A percentile compares a stretch with the other conserved stretches of the same genome.
Evolutionary conservation across 2,329 filamentous ascomycete genomes (phyloP).

Genomic region (Diaporthe eres): DNA sequence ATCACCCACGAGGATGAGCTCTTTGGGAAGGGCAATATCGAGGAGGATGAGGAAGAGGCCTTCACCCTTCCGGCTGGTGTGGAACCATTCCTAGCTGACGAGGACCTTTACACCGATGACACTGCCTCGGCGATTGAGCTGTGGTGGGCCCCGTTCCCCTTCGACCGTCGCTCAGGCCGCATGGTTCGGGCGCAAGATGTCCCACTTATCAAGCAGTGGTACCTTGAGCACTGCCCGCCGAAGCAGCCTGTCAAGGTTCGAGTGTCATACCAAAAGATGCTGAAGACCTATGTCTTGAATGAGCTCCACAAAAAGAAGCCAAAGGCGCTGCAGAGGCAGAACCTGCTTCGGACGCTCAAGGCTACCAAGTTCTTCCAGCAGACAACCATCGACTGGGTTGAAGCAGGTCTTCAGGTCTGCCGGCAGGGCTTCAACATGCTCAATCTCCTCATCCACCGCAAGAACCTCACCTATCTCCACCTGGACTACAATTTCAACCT

Average conservation of each 20-base stretch:
- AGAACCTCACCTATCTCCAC: constrained; percentile 98
- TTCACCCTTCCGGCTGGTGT: constrained; percentile 86
- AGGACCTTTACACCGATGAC: constrained; percentile 89
- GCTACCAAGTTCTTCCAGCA: constrained; percentile 99
- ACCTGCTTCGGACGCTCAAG: constrained; percentile 89
- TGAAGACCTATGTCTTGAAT: constrained; percentile 97
- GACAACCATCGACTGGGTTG: constrained; percentile 99
- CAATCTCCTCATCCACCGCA: constrained; percentile 96
- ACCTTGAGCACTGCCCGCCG: constrained; percentile 93
- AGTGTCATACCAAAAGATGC: constrained; percentile 97
- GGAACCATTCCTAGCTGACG: constrained; percentile 90
- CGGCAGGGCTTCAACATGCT: constrained; percentile 99
- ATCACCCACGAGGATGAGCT: constrained; percentile 94
- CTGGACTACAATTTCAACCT: constrained; percentile 99
- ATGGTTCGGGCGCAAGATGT: constrained; percentile 99
- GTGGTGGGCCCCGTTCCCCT: constrained; percentile 99
- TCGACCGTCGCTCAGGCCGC: constrained; percentile 91
- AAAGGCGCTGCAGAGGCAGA: constrained; percentile 96
- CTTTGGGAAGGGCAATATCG: constrained; percentile 84
- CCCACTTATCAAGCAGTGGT: constrained; percentile 97
- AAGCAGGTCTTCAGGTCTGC: constrained; percentile 97
- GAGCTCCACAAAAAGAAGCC: constrained; percentile 96
- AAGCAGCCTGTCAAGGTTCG: constrained; percentile 94
- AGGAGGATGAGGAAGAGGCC: constrained; percentile 81
- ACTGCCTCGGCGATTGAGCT: constrained; percentile 92